These are phyloP conservation scores for Trichosporon inkin DNA, from an alignment of 1,284 basidiomycete genomes.

Conservation along the genomic window DNA sequence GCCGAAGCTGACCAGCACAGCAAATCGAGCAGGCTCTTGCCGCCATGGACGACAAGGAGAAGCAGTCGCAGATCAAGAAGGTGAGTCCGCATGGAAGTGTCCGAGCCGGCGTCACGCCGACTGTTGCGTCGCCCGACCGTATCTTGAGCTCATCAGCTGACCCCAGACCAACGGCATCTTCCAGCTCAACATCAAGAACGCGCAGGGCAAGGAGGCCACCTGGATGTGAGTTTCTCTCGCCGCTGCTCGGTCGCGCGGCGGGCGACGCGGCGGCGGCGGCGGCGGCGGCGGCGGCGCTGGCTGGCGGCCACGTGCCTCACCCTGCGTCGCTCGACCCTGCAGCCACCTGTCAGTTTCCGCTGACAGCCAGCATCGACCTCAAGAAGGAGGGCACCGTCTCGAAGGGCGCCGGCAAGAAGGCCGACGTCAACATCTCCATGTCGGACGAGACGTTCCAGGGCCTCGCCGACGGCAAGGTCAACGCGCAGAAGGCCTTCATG, in stretches of 20 bases:
- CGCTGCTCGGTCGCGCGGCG: too few relatives aligned
- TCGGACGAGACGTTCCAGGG: constrained; percentile 46
- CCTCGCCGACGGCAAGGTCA: constrained; percentile 52
- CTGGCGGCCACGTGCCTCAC: not conserved
- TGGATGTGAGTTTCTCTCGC: constrained; percentile 55
- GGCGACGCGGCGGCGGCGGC: too few relatives aligned
- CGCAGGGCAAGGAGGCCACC: constrained; percentile 65
- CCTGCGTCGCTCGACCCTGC: not conserved
- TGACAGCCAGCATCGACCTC: constrained; percentile 73
- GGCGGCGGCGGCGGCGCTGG: constrained; percentile 11
- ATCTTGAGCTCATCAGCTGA: constrained; percentile 14
- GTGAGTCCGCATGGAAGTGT: not conserved
- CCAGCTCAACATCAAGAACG: constrained; percentile 79
- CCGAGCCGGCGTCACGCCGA: too few relatives aligned
- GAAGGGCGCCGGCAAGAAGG: constrained; percentile 66
- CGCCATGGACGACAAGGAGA: constrained; percentile 66
- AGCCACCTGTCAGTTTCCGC: constrained; percentile 22
- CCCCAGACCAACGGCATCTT: constrained; percentile 84
- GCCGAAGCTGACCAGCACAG: constrained; percentile 19
- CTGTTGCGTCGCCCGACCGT: too few relatives aligned
- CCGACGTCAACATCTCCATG: constrained; percentile 52
- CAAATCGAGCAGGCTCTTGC: constrained; percentile 62
- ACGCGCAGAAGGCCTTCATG: constrained; percentile 92
- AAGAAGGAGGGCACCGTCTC: constrained; percentile 82
- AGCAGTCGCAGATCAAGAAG: constrained; percentile 72